phyloP scores from a whole-genome alignment of 2,329 filamentous ascomycete genomes.

The Scedosporium minutisporum region DNA sequence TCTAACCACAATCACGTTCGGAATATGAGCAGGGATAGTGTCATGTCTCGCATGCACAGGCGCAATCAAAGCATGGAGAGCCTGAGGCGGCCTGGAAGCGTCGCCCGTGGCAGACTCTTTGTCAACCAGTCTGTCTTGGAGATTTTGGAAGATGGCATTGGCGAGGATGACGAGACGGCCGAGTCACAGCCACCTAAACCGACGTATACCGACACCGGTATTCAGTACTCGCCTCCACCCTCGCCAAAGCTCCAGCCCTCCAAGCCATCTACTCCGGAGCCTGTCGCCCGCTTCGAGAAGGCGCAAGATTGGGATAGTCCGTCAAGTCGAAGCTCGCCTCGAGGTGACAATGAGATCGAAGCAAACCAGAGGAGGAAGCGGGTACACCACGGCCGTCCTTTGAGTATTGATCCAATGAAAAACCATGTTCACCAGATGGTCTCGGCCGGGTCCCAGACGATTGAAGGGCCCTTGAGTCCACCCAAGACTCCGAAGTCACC shows the following conservation, averaged over 20 bases:
- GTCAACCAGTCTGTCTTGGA: constrained; percentile 47
- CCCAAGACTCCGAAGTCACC: constrained; percentile 54
- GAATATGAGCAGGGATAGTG: constrained; percentile 48
- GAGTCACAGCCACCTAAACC: constrained; percentile 20
- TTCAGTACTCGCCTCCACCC: constrained; percentile 75
- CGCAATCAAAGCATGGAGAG: constrained; percentile 52
- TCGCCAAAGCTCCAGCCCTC: constrained; percentile 48
- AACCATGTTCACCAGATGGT: constrained; percentile 42
- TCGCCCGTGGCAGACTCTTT: constrained; percentile 40
- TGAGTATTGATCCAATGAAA: constrained; percentile 35
- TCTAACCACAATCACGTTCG: constrained; percentile 43
- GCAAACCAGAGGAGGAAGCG: constrained; percentile 67
- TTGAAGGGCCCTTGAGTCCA: constrained; percentile 52
- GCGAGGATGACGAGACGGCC: constrained; percentile 38
- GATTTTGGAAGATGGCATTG: constrained; percentile 40
- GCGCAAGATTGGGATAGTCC: constrained; percentile 31
- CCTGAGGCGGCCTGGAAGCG: constrained; percentile 43
- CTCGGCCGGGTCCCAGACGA: constrained; percentile 54
- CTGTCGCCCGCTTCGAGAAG: constrained; percentile 24
- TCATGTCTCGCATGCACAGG: constrained; percentile 38
- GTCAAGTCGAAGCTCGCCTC: constrained; percentile 16
- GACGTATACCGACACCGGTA: constrained; percentile 63
- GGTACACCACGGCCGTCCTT: constrained; percentile 43
- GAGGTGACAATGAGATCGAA: constrained; percentile 51
- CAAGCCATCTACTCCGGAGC: constrained; percentile 34